Percentiles rank a stretch among this genome's conserved stretches.
These are phyloP conservation scores for Fusarium poae DNA, from an alignment of 2,329 filamentous ascomycete genomes.

Conservation along the genomic window DNA sequence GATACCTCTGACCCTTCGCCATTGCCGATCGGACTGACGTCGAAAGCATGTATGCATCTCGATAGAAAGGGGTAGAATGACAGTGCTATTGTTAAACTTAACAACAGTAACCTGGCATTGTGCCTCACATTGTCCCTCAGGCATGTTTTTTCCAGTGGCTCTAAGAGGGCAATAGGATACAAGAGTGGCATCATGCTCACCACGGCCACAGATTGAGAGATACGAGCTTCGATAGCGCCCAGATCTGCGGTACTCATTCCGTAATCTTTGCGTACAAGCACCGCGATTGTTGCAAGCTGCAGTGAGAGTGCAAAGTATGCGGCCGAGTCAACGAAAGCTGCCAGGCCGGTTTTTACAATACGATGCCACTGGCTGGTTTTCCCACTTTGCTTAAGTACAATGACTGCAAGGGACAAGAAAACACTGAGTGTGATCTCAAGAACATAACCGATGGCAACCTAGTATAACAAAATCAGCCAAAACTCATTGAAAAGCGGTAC, in stretches of 20 bases:
- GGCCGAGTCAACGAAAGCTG: constrained; percentile 37
- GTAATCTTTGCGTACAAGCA: constrained; percentile 45
- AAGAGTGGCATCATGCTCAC: constrained; percentile 45
- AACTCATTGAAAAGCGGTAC: background rate
- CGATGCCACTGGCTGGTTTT: background rate
- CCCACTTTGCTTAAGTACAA: background rate
- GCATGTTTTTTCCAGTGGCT: background rate
- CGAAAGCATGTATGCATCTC: constrained; percentile 43
- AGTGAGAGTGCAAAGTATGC: constrained; percentile 44
- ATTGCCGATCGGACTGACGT: constrained; percentile 25
- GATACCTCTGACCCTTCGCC: constrained; percentile 21
- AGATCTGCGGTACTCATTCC: constrained; percentile 40
- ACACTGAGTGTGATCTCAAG: constrained; percentile 18
- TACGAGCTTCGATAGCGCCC: constrained; percentile 43
- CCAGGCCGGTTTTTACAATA: constrained; percentile 10
- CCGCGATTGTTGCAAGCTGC: constrained; percentile 39
- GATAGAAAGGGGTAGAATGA: constrained; percentile 48
- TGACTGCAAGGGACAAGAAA: constrained; percentile 11
- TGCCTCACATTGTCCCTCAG: constrained; percentile 2
- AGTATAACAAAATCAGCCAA: constrained; percentile 3
- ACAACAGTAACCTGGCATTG: constrained; percentile 23
- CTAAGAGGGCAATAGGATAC: constrained; percentile 35
- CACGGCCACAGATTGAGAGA: constrained; percentile 39
- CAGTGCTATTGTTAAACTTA: constrained; percentile 24
- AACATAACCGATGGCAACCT: constrained; percentile 34